Evolutionary conservation across 768 basidiomycete genomes (phyloP), one percentile per base, ranked within the genome.

Genomic region (Boletus patriciae): DNA sequence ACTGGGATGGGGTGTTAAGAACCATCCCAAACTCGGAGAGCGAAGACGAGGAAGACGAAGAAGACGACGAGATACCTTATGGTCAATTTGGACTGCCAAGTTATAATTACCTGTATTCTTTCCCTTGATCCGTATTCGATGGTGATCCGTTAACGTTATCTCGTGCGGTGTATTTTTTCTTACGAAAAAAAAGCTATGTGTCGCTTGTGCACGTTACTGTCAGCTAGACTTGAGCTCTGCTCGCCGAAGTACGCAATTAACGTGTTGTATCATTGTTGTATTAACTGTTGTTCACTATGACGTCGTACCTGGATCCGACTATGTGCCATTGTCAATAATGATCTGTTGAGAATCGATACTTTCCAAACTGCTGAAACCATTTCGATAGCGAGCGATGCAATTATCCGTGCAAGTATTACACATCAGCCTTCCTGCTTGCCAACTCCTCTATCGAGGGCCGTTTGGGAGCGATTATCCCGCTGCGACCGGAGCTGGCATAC

Each of bases 401-500:
- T 72, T 70, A 73, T 68, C 36, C 48, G 33, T 37, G 61, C 47
- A 46, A 59, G 55, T 67, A 68, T 53, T 61, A 72, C 72, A 73
- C 64, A 66, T 47, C 64, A 29, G 50, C 43, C 60, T 61, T 59
- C 57, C 34, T 62, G 33, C 29, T 33, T 42, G 62, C 62, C 58
- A 60, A 40, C 41, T 66, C 70, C 44, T 61, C 66, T 58, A 66
- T 57, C 45, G 72, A 58, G 0, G 55, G 67, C 11, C 70, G 70
- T 58, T 63, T 72, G 36, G 74, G 73, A 38, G 67, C 70, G n/a
- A 65, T 42, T 38, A 68, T 69, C 40, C 64, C 69, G 62, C 80
- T 86, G 63, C 79, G 83, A 23, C 84, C 87, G 1, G 87, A 83
- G 68, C 88, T 88, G 50, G 79, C 85, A 66, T 87, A 86, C 68